phyloP scores from a whole-genome alignment of 73 alveolate genomes.

The Paramecium pentaurelia region DNA sequence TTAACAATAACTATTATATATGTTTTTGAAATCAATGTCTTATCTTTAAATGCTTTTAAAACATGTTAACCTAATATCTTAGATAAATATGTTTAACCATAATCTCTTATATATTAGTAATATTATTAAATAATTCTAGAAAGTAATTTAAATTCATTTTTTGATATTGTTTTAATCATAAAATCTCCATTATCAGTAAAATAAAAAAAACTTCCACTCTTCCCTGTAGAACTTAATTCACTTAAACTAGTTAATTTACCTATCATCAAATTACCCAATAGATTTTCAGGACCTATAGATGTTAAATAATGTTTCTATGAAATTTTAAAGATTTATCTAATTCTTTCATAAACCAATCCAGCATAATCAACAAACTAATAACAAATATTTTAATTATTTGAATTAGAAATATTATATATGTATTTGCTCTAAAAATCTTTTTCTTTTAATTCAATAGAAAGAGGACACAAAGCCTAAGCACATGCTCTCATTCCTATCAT shows the following conservation, averaged over 20 bases:
- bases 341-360: conserved; percentile 77
- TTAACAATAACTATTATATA: conserved; percentile 81
- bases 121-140: conserved; percentile 79
- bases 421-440: not conserved
- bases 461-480: conserved; percentile 61
- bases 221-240: conserved; percentile 81
- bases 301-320: conserved; percentile 58
- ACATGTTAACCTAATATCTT: conserved; percentile 78
- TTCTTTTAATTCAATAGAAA: not conserved
- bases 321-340: conserved; percentile 69
- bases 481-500: conserved; percentile 91
- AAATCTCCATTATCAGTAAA: conserved; percentile 91
- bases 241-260: conserved; percentile 55
- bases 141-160: conserved; percentile 84
- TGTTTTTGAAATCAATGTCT: conserved; percentile 7
- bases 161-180: conserved; percentile 78
- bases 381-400: not conserved
- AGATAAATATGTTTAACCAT: conserved; percentile 83
- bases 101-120: conserved; percentile 69
- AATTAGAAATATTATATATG: conserved; percentile 53
- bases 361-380: conserved; percentile 81
- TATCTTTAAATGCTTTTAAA: not conserved
- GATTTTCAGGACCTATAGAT: conserved; percentile 75
- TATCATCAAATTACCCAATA: conserved; percentile 64
- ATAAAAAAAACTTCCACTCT: conserved; percentile 95